Evolutionary conservation across 768 basidiomycete species (phyloP).

Genomic region (Tremella fuciformis): DNA sequence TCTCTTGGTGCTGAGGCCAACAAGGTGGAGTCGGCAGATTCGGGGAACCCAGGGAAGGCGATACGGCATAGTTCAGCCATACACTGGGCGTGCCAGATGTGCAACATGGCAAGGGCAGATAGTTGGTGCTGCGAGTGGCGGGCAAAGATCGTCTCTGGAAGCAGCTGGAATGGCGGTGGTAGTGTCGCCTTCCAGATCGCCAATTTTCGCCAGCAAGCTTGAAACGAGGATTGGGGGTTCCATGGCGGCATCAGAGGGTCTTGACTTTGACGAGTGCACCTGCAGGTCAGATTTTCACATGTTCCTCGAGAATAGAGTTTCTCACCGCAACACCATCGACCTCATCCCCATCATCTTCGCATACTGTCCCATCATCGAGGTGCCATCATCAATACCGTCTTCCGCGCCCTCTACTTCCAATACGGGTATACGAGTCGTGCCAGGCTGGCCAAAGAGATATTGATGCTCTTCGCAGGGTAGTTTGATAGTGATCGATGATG

Average conservation of each 20-base stretch:
- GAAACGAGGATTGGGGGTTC: not conserved
- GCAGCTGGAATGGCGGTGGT: not conserved
- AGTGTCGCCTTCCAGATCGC: conserved; percentile 7
- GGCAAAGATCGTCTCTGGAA: conserved; percentile 3
- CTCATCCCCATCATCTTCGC: not conserved
- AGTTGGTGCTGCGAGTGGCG: not conserved
- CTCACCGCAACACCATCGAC: not conserved
- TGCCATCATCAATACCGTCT: not conserved
- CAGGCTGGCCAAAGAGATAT: not conserved
- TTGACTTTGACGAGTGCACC: not conserved
- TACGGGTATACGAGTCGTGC: not conserved
- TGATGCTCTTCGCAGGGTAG: conserved; percentile 7
- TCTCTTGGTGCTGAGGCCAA: too few species aligned
- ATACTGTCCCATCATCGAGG: conserved; percentile 1
- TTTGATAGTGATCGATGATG: not conserved
- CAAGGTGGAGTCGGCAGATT: too few species aligned
- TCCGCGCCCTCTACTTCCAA: conserved; percentile 1
- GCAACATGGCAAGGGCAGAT: not conserved
- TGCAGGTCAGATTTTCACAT: not conserved
- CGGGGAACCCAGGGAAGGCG: too few species aligned
- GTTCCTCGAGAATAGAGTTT: too few species aligned
- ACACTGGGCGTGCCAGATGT: conserved; percentile 2
- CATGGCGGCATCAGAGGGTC: not conserved
- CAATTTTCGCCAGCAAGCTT: not conserved
- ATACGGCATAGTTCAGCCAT: too few species aligned